Evolutionary conservation across 2,329 filamentous ascomycete genomes (phyloP).

Genomic region (Sordariomycetes sp.): DNA sequence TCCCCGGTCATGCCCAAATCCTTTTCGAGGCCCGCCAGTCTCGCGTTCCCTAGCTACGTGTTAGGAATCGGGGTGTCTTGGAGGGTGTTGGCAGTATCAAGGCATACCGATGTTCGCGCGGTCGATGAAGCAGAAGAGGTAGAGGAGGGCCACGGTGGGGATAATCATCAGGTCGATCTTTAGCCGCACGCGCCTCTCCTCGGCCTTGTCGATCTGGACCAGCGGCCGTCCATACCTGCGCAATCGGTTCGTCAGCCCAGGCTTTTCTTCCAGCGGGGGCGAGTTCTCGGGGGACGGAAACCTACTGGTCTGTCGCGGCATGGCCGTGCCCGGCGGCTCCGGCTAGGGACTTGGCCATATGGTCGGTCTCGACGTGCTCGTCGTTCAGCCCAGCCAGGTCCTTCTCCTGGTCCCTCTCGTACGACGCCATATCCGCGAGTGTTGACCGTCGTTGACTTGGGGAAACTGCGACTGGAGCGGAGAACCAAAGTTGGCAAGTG

Average conservation of each 20-base stretch:
- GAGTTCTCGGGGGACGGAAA: too few relatives aligned
- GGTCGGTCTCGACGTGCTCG: neutral
- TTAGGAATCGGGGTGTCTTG: neutral
- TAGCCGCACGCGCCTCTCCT: slow-evolving; percentile 38
- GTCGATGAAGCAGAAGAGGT: slow-evolving; percentile 58
- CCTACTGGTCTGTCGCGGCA: neutral
- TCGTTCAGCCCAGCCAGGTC: neutral
- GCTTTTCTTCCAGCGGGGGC: too few relatives aligned
- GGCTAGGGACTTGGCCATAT: neutral
- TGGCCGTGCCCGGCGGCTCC: neutral
- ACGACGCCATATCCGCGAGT: neutral
- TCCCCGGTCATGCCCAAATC: slow-evolving; percentile 37
- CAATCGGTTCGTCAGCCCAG: neutral
- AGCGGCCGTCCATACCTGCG: slow-evolving; percentile 35
- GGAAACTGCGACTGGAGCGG: neutral
- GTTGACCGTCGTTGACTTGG: neutral
- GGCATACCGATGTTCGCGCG: slow-evolving; percentile 51
- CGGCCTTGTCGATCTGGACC: slow-evolving; percentile 42
- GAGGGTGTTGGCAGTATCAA: neutral
- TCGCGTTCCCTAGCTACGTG: slow-evolving; percentile 38
- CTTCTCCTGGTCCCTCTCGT: neutral
- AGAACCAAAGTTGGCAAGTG: neutral
- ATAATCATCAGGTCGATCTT: slow-evolving; percentile 52
- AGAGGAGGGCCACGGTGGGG: slow-evolving; percentile 47
- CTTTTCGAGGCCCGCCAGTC: slow-evolving; percentile 44